A percentile compares a stretch with the other conserved stretches of the same genome.
phyloP scores from a whole-genome alignment of 129 eudicot genomes.

The Chrysanthemum seticuspe region DNA sequence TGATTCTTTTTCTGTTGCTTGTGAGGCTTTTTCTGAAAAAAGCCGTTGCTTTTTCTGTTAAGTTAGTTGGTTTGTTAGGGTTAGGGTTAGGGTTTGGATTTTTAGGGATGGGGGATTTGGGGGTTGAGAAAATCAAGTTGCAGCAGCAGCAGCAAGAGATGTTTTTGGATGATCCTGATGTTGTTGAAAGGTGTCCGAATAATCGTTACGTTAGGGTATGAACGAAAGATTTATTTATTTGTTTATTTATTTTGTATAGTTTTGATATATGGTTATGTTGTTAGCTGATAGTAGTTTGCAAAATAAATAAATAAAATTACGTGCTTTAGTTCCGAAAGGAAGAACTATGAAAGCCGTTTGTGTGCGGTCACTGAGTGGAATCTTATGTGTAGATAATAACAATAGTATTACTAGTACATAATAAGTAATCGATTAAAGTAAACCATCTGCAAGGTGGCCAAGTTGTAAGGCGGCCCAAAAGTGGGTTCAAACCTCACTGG shows the following conservation, averaged over 20 bases:
- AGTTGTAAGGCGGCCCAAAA: no score
- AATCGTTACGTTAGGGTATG: conserved; percentile 38
- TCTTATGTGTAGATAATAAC: no score
- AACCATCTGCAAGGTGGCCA: no score
- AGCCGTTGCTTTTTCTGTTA: neutral
- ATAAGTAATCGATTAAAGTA: no score
- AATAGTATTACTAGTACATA: no score
- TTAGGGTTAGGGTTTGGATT: neutral
- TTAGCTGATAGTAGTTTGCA: no score
- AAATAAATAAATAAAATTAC: no score
- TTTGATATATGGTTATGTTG: neutral
- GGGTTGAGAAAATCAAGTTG: conserved; percentile 25
- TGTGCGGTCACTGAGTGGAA: no score
- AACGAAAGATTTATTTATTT: neutral
- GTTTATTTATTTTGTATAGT: neutral
- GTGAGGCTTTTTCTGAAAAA: conserved; percentile 52
- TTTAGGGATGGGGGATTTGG: no score
- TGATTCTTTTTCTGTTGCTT: conserved; percentile 44
- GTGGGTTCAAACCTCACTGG: no score
- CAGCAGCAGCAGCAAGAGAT: conserved; percentile 6
- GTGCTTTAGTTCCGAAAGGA: no score
- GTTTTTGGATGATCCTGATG: conserved; percentile 31
- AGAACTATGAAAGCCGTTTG: no score
- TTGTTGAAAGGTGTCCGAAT: conserved; percentile 40
- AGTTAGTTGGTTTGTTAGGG: neutral